A percentile compares a stretch with the other conserved stretches of the same genome.
phyloP scores from a whole-genome alignment of 2,329 filamentous ascomycete genomes.

The Scedosporium apiospermum region DNA sequence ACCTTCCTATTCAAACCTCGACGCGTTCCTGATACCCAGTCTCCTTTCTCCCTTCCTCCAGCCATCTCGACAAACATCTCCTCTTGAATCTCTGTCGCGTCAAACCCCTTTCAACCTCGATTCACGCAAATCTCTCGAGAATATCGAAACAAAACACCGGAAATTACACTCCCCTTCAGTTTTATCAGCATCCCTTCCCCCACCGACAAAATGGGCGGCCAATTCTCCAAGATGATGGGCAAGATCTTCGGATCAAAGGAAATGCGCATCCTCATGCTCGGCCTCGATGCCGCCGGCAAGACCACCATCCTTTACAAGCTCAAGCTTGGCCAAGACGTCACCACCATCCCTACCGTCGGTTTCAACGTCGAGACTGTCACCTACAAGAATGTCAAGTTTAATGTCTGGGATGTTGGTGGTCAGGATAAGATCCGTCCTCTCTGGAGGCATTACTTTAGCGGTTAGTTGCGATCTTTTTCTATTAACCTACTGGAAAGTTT shows the following conservation, averaged over 20 bases:
- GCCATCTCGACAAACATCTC: not conserved
- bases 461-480: slow-evolving; percentile 30
- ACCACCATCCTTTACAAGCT: slow-evolving; percentile 99
- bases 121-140: not conserved
- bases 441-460: slow-evolving; percentile 95
- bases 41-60: not conserved
- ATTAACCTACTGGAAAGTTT: not conserved
- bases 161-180: slow-evolving; percentile 9
- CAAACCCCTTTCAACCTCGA: not conserved
- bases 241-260: slow-evolving; percentile 99
- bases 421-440: slow-evolving; percentile 98
- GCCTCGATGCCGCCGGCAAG: slow-evolving; percentile 95
- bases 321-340: slow-evolving; percentile 96
- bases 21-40: not conserved
- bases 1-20: not conserved
- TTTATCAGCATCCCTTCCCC: slow-evolving; percentile 1
- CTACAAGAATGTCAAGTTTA: slow-evolving; percentile 99
- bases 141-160: slow-evolving; percentile 4
- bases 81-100: not conserved
- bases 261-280: slow-evolving; percentile 97
- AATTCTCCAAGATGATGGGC: slow-evolving; percentile 92
- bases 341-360: slow-evolving; percentile 94
- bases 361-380: slow-evolving; percentile 99
- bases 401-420: slow-evolving; percentile 96
- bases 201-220: slow-evolving; percentile 68